A percentile compares a stretch with the other conserved stretches of the same genome.
Conservation (phyloP, 164 flowering plant species). For the Chimonanthus praecox region DNA sequence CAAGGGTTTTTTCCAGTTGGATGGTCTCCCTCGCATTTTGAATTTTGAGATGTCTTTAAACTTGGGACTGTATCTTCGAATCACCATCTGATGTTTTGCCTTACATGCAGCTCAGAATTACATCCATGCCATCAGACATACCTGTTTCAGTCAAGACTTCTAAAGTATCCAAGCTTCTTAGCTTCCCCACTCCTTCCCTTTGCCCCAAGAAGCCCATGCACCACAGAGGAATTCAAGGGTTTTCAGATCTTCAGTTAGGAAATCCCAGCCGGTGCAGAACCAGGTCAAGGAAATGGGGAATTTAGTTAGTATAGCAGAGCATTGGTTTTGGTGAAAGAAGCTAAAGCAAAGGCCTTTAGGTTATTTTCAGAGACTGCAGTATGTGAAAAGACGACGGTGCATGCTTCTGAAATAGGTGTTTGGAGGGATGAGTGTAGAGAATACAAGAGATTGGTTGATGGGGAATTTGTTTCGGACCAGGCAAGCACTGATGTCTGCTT, state of each 20-base stretch:
- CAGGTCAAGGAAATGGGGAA: background rate
- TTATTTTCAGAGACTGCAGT: no score
- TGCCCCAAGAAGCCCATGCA: constrained; percentile 3
- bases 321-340: background rate
- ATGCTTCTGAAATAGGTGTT: background rate
- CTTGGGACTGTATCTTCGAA: background rate
- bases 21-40: constrained; percentile 51
- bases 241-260: background rate
- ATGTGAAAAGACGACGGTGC: background rate
- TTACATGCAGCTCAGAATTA: constrained; percentile 26
- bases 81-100: constrained; percentile 14
- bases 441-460: background rate
- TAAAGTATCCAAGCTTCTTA: constrained; percentile 26
- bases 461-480: background rate
- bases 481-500: background rate
- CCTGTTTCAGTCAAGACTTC: background rate
- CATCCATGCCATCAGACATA: constrained; percentile 1
- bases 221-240: constrained; percentile 3
- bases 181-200: background rate
- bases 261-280: background rate
- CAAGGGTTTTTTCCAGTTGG: background rate
- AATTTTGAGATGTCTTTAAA: constrained; percentile 30
- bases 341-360: background rate
- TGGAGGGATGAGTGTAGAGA: background rate
- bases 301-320: background rate